Evolutionary conservation across 805 yeast species (phyloP).

Genomic region (Ogataea populi-albae): DNA sequence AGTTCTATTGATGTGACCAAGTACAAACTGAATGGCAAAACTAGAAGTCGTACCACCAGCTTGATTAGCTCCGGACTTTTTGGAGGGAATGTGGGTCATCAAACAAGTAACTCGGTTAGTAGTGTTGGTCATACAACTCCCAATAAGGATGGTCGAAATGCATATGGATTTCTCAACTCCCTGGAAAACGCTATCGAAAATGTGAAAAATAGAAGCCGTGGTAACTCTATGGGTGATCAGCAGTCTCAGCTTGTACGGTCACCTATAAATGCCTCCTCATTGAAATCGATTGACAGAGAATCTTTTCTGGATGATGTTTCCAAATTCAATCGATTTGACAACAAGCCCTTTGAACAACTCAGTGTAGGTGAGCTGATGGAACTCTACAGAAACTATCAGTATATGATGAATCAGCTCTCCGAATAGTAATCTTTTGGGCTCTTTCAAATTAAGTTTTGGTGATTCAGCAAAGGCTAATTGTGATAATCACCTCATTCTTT

Average conservation of each 20-base stretch:
- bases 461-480: no score
- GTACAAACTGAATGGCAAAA: slow-evolving; percentile 12
- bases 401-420: slow-evolving; percentile 15
- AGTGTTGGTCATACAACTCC: slow-evolving; percentile 1
- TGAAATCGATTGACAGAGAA: not conserved
- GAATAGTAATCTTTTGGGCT: not conserved
- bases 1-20: not conserved
- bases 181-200: slow-evolving; percentile 34
- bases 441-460: no score
- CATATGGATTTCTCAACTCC: slow-evolving; percentile 24
- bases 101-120: slow-evolving; percentile 1
- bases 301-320: slow-evolving; percentile 9
- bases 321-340: slow-evolving; percentile 19
- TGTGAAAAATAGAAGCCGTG: slow-evolving; percentile 32
- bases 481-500: no score
- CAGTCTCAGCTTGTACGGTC: slow-evolving; percentile 3
- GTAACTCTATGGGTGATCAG: slow-evolving; percentile 20
- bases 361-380: slow-evolving; percentile 27
- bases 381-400: slow-evolving; percentile 28
- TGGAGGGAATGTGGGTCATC: slow-evolving; percentile 1
- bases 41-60: slow-evolving; percentile 33
- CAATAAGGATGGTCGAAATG: slow-evolving; percentile 17
- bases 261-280: not conserved
- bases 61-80: slow-evolving; percentile 21
- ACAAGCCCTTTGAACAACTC: slow-evolving; percentile 29